Conservation (phyloP, 1,284 basidiomycete genomes). For the Malassezia pachydermatis region DNA sequence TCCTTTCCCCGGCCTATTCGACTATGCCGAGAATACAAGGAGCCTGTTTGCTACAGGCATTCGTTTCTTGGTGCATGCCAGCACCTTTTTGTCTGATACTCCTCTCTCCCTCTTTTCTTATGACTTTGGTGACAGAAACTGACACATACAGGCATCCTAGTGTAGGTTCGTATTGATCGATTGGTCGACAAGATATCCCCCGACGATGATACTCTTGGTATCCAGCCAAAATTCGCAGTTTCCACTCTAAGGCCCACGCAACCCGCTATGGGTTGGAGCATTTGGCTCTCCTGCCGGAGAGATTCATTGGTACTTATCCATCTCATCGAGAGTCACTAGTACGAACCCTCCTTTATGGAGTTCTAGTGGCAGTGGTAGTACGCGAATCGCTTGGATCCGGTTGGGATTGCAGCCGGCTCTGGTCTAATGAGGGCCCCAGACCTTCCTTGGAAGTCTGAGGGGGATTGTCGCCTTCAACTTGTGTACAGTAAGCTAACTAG, state of each 20-base stretch:
- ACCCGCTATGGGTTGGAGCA: conserved; percentile 32
- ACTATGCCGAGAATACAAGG: conserved; percentile 49
- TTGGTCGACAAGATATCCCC: conserved; percentile 17
- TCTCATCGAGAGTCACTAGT: conserved; percentile 37
- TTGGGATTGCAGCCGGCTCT: conserved; percentile 46
- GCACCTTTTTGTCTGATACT: conserved; percentile 43
- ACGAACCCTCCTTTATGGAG: conserved; percentile 46
- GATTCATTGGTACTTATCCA: conserved; percentile 37
- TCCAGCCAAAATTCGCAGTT: conserved; percentile 50
- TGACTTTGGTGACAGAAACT: not conserved
- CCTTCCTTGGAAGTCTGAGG: conserved; percentile 50
- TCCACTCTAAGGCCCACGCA: conserved; percentile 48
- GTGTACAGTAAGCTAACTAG: no score
- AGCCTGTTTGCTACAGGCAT: conserved; percentile 41
- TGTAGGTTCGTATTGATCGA: not conserved
- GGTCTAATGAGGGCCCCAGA: conserved; percentile 48
- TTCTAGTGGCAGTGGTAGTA: conserved; percentile 38
- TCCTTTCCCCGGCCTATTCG: conserved; percentile 49
- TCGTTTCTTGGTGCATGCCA: conserved; percentile 45
- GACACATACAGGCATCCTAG: not conserved
- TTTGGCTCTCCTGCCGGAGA: conserved; percentile 44
- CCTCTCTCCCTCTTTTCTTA: conserved; percentile 10
- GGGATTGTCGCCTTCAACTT: no score
- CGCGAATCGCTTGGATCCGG: conserved; percentile 42
- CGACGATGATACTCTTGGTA: conserved; percentile 48